Conservation (phyloP, 345 rosid genomes). For the Heritiera fomes region DNA sequence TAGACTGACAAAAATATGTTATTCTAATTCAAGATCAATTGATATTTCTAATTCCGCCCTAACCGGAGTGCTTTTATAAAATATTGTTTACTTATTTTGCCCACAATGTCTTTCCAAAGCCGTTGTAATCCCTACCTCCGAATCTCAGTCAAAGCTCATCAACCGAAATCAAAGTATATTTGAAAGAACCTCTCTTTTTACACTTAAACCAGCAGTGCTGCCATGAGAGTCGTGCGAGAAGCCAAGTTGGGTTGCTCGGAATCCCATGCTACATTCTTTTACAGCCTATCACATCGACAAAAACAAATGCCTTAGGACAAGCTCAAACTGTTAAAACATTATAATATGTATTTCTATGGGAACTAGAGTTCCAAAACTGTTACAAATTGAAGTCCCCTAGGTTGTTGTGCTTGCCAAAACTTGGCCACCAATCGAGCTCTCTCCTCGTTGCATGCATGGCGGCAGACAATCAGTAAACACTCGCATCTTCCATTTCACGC, state of each 20-base stretch:
- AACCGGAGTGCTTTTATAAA: too few species aligned
- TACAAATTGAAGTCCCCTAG: background rate
- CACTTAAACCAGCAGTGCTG: background rate
- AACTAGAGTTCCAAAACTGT: background rate
- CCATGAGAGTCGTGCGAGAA: background rate
- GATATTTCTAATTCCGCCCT: too few species aligned
- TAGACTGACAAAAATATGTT: too few species aligned
- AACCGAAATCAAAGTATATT: background rate
- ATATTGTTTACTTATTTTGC: too few species aligned
- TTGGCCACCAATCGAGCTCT: conserved; percentile 28
- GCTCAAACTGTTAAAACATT: background rate
- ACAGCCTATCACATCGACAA: background rate
- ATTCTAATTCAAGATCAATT: too few species aligned
- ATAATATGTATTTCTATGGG: background rate
- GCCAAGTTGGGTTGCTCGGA: background rate
- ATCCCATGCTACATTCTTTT: background rate
- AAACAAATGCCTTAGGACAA: background rate
- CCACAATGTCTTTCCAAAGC: too few species aligned
- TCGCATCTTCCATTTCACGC: conserved; percentile 50
- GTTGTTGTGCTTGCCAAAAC: conserved; percentile 6
- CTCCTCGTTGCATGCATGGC: conserved; percentile 57
- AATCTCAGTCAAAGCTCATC: too few species aligned
- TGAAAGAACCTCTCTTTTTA: background rate
- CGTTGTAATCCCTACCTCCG: too few species aligned
- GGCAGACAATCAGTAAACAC: conserved; percentile 55